Conservation (phyloP, 2,329 filamentous ascomycete genomes). For the Epichloe gansuensis region DNA sequence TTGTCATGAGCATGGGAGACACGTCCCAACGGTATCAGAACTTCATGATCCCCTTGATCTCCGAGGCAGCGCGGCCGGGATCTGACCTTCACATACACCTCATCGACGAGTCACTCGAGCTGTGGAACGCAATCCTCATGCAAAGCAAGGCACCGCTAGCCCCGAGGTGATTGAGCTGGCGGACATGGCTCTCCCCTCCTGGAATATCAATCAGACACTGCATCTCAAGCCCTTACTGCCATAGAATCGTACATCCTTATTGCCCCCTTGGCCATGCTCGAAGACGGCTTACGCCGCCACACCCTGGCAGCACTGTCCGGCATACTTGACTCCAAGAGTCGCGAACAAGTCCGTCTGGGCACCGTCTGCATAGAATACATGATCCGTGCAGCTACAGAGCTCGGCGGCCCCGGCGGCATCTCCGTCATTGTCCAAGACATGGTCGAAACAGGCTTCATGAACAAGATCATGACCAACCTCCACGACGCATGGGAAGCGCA, state of each 20-base stretch:
- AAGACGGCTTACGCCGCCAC: constrained; percentile 39
- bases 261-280: constrained; percentile 54
- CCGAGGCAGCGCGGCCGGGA: constrained; percentile 63
- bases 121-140: constrained; percentile 68
- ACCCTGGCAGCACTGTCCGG: constrained; percentile 37
- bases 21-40: constrained; percentile 68
- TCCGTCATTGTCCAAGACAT: constrained; percentile 54
- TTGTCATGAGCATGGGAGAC: constrained; percentile 76
- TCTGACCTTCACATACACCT: constrained; percentile 71
- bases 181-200: constrained; percentile 52
- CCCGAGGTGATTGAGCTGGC: constrained; percentile 50
- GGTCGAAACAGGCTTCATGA: constrained; percentile 49
- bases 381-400: constrained; percentile 47
- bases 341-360: constrained; percentile 46
- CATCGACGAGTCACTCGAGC: constrained; percentile 80
- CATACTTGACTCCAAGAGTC: constrained; percentile 38
- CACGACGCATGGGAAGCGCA: constrained; percentile 61
- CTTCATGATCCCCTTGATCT: constrained; percentile 71
- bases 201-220: constrained; percentile 52
- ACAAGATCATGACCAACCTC: constrained; percentile 52
- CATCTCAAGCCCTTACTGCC: constrained; percentile 49
- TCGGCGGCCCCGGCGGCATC: constrained; percentile 50
- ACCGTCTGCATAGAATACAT: constrained; percentile 52
- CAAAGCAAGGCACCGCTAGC: constrained; percentile 52
- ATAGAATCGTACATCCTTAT: constrained; percentile 60